Evolutionary conservation across 1,284 basidiomycete species (phyloP), one percentile per base, ranked within the genome.

Genomic region (Cerrena zonata): DNA sequence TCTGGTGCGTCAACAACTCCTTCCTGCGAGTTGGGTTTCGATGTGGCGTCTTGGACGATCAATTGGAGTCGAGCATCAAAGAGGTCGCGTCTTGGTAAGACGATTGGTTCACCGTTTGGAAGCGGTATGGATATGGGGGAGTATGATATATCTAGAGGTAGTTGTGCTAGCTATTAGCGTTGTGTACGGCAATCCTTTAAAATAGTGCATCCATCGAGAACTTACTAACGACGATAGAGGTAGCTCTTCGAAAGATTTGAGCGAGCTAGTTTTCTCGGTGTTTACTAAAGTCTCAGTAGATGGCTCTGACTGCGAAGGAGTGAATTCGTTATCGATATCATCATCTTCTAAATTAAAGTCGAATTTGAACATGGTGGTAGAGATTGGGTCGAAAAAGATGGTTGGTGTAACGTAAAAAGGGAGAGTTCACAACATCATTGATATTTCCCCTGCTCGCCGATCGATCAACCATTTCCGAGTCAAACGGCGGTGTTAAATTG

Each of bases 11-110:
- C 44, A 10, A 54, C 47, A 45, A 52, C 53, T 39, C 50, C 60
- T 7, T 53, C 54, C 2, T 53, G 56, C 2, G 61, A 59, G 24
- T 61, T 58, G 60, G 12, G 67, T 69, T 54, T 55, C 1, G 47
- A 59, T 40, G 53, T 60, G 45, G 47, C 50, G 15, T 55, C 58
- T n/a, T 57, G 51, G 77, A 86, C 77, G 23, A 94, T 88, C 27
- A 95, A 71, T 66, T 97, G 94, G 65, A 95, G 96, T 12, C 93
- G 82, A 1, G 91, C 94, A 67, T 98, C 95, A 62, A 93, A 97
- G 10, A 97, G 74, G 69, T 98, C 94, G 45, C 94, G 76, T 7
- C 92, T 82, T 2, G 83, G 69, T 24, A 94, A 69, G 0, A 71
- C 73, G 1, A 78, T 58, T 23, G 64, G 53, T 2, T 65, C 54